A percentile compares a stretch with the other conserved stretches of the same genome.
phyloP scores from a whole-genome alignment of 2,329 filamentous ascomycete genomes.

The Leptographium radiaticola region DNA sequence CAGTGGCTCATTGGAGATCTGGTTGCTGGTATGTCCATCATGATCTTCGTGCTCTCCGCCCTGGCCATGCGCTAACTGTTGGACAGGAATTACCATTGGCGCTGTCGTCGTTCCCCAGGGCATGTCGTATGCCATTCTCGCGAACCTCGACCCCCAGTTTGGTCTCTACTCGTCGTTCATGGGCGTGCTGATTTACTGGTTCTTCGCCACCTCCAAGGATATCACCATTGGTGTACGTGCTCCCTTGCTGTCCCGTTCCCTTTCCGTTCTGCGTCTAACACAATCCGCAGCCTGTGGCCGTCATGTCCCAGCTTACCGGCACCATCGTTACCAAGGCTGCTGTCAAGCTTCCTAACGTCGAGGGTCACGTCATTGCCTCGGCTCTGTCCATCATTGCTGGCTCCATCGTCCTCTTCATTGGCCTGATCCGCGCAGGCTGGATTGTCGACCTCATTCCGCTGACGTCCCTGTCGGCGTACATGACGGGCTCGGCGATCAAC shows the following conservation, averaged over 20 bases:
- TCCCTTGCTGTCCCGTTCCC: conserved; percentile 3
- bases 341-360: conserved; percentile 40
- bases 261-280: background rate
- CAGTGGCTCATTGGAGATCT: conserved; percentile 85
- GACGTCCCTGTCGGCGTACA: conserved; percentile 83
- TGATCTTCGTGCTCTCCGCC: background rate
- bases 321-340: conserved; percentile 59
- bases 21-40: conserved; percentile 54
- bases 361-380: conserved; percentile 58
- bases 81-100: conserved; percentile 38
- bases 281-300: conserved; percentile 54
- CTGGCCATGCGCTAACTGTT: background rate
- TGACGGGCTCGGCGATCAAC: conserved; percentile 88
- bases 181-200: conserved; percentile 90
- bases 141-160: conserved; percentile 66
- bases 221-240: conserved; percentile 73
- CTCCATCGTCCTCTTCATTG: conserved; percentile 63
- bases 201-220: conserved; percentile 96
- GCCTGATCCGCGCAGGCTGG: conserved; percentile 70
- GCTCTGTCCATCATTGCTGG: conserved; percentile 68
- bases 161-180: conserved; percentile 94
- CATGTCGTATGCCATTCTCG: conserved; percentile 87
- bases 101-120: conserved; percentile 79
- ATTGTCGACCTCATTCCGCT: conserved; percentile 89
- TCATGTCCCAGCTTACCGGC: conserved; percentile 84